Conservation (phyloP, 2,329 filamentous ascomycete genomes). For the Colletotrichum gloeosporioides region DNA sequence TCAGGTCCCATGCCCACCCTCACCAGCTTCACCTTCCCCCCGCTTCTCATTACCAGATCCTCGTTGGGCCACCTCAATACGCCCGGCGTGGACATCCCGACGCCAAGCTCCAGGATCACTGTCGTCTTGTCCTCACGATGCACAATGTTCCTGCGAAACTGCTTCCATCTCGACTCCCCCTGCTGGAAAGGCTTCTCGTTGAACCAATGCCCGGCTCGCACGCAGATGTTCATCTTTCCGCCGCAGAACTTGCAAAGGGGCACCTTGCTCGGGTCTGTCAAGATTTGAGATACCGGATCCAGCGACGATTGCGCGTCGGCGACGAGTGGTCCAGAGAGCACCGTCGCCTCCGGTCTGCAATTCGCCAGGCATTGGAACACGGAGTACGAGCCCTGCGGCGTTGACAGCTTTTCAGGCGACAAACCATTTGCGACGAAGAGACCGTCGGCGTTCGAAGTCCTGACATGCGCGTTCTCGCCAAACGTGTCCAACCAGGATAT, state of each 20-base stretch:
- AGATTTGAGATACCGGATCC: slow-evolving; percentile 25
- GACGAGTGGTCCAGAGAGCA: slow-evolving; percentile 24
- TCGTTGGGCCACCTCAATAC: slow-evolving; percentile 25
- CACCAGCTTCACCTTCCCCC: slow-evolving; percentile 19
- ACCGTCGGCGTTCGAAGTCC: slow-evolving; percentile 38
- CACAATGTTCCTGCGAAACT: slow-evolving; percentile 4
- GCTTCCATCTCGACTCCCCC: slow-evolving; percentile 17
- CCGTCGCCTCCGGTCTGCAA: slow-evolving; percentile 32
- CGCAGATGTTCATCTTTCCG: slow-evolving; percentile 24
- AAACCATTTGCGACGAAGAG: slow-evolving; percentile 34
- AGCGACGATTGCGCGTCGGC: slow-evolving; percentile 27
- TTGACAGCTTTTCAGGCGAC: slow-evolving; percentile 27
- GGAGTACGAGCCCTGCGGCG: slow-evolving; percentile 34
- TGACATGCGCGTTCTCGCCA: slow-evolving; percentile 22
- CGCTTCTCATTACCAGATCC: slow-evolving; percentile 6
- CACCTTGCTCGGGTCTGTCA: slow-evolving; percentile 19
- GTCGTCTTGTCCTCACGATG: not conserved
- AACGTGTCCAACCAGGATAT: slow-evolving; percentile 16
- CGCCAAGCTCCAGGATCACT: slow-evolving; percentile 24
- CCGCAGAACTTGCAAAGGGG: slow-evolving; percentile 23
- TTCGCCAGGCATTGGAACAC: slow-evolving; percentile 33
- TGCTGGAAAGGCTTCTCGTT: slow-evolving; percentile 23
- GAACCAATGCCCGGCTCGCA: slow-evolving; percentile 24
- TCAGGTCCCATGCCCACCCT: slow-evolving; percentile 24
- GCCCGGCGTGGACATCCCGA: slow-evolving; percentile 24